Percentiles rank a stretch among this genome's conserved stretches.
phyloP scores from a whole-genome alignment of 2,329 filamentous ascomycete genomes.

The Diaporthe vaccinii region DNA sequence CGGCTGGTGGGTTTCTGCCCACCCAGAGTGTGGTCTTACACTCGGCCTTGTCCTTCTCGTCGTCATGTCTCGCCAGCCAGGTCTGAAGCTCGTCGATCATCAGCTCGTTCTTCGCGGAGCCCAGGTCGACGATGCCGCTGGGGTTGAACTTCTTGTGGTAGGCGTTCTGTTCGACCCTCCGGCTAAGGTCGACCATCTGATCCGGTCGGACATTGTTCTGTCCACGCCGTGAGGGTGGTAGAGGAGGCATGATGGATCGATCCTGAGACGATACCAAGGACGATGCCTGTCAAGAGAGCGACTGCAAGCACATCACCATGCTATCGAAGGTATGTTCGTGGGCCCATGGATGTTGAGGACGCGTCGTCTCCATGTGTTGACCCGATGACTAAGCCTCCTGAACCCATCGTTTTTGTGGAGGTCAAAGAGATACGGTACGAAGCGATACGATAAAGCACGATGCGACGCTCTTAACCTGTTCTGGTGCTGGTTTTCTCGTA shows the following conservation, averaged over 20 bases:
- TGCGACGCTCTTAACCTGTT: conserved; percentile 7
- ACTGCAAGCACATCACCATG: neutral
- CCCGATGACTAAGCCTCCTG: conserved; percentile 32
- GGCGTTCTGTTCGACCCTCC: conserved; percentile 31
- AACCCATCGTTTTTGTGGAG: conserved; percentile 17
- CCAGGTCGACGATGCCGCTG: conserved; percentile 36
- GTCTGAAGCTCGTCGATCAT: conserved; percentile 37
- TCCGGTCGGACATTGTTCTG: conserved; percentile 37
- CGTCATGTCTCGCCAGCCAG: conserved; percentile 32
- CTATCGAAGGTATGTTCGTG: neutral
- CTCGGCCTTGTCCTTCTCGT: conserved; percentile 23
- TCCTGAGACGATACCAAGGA: neutral
- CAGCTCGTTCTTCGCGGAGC: conserved; percentile 35
- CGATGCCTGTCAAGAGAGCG: neutral
- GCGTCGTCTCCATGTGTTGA: conserved; percentile 4
- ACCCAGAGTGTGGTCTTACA: conserved; percentile 23
- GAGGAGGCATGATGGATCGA: conserved; percentile 25
- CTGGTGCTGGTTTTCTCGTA: conserved; percentile 6
- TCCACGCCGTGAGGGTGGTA: conserved; percentile 36
- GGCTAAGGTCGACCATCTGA: conserved; percentile 39
- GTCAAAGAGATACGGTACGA: conserved; percentile 11
- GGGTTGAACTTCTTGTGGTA: conserved; percentile 37
- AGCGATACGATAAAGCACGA: conserved; percentile 27
- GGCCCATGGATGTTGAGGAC: neutral
- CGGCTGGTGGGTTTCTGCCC: neutral